Evolutionary conservation across 2,329 filamentous ascomycete species (phyloP).

Genomic region (Xylaria sp.): DNA sequence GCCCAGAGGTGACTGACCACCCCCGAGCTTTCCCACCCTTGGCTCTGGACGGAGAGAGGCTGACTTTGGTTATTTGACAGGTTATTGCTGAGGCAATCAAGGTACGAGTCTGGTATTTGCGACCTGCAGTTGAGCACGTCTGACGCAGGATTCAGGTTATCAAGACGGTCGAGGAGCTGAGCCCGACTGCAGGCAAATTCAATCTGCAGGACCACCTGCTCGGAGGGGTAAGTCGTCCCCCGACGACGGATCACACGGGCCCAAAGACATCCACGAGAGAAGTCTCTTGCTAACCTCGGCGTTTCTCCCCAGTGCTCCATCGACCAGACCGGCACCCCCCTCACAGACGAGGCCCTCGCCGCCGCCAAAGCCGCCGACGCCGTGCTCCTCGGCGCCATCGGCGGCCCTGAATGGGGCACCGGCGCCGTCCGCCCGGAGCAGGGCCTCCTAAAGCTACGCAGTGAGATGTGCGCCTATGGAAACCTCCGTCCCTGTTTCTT

Average conservation of each 20-base stretch:
- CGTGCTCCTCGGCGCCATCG: constrained; percentile 90
- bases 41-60: too few relatives aligned
- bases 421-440: constrained; percentile 88
- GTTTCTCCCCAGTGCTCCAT: constrained; percentile 74
- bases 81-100: too few relatives aligned
- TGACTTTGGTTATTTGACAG: too few relatives aligned
- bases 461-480: constrained; percentile 91
- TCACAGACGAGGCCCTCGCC: constrained; percentile 81
- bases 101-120: too few relatives aligned
- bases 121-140: constrained; percentile 87
- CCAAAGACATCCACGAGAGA: too few relatives aligned
- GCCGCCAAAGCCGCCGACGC: constrained; percentile 87
- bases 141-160: constrained; percentile 45
- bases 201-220: constrained; percentile 90
- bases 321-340: constrained; percentile 76
- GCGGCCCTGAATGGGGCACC: constrained; percentile 96
- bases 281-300: too few relatives aligned
- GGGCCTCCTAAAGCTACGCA: constrained; percentile 87
- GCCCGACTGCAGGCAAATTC: constrained; percentile 74
- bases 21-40: too few relatives aligned
- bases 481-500: constrained; percentile 98
- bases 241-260: too few relatives aligned
- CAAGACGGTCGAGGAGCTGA: constrained; percentile 74
- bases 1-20: constrained; percentile 86
- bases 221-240: constrained; percentile 66